Percentiles rank a stretch among this genome's conserved stretches.
Evolutionary conservation across 192 early-diverging fungal species (phyloP).

Genomic region (Haplosporangium gracile): DNA sequence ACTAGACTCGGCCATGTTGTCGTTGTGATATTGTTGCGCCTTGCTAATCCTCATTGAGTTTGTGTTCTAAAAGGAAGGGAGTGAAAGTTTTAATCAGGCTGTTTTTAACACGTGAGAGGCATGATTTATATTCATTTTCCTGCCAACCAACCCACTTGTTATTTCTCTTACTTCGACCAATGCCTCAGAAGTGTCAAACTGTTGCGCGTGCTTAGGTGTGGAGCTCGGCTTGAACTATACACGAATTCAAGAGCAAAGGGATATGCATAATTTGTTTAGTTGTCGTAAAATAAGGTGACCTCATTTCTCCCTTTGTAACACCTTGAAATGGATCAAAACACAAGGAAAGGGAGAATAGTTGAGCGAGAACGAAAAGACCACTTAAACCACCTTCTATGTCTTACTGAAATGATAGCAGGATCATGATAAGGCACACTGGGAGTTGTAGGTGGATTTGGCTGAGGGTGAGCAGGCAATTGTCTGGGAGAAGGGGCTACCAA

Average conservation of each 20-base stretch:
- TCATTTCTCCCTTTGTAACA: background rate
- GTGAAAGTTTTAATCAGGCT: background rate
- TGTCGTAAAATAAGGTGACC: background rate
- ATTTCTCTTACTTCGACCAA: constrained; percentile 13
- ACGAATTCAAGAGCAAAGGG: background rate
- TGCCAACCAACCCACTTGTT: background rate
- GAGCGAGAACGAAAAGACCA: background rate
- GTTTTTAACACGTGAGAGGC: background rate
- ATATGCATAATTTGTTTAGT: background rate
- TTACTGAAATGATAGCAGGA: constrained; percentile 74
- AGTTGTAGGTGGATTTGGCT: constrained; percentile 58
- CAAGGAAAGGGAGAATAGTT: background rate
- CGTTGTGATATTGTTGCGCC: constrained; percentile 12
- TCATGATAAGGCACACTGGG: constrained; percentile 57
- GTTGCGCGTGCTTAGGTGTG: constrained; percentile 9
- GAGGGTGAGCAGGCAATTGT: constrained; percentile 40
- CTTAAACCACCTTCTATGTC: background rate
- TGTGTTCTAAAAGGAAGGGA: constrained; percentile 16
- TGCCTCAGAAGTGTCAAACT: constrained; percentile 8
- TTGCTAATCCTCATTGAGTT: constrained; percentile 16
- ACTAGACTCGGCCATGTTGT: constrained; percentile 39
- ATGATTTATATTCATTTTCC: background rate
- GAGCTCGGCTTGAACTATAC: constrained; percentile 39
- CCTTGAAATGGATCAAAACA: background rate
- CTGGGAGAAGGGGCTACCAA: constrained; percentile 31